These are phyloP conservation scores for Dichotomopilus funicola DNA, from an alignment of 2,329 filamentous ascomycete species.

Conservation along the genomic window DNA sequence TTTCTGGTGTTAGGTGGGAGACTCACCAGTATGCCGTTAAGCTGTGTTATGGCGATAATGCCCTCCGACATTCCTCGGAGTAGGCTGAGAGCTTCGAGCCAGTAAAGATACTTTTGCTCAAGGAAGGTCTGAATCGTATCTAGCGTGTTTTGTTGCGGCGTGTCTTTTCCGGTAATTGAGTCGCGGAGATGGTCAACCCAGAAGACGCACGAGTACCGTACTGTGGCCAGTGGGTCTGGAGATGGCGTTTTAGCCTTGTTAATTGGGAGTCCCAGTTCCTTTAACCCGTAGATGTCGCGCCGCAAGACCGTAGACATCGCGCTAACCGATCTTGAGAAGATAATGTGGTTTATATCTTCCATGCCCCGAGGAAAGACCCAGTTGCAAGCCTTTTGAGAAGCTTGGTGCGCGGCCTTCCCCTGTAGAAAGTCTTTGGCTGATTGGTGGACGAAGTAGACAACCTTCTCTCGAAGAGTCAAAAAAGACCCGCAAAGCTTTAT, in stretches of 20 bases:
- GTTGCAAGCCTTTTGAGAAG: not conserved
- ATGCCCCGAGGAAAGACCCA: conserved; percentile 12
- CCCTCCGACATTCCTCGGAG: conserved; percentile 12
- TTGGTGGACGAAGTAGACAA: conserved; percentile 13
- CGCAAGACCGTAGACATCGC: conserved; percentile 19
- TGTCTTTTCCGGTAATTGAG: not conserved
- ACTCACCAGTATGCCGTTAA: conserved; percentile 12
- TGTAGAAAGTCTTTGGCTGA: conserved; percentile 17
- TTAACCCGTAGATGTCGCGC: conserved; percentile 19
- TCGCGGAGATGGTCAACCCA: conserved; percentile 13
- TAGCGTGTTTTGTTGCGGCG: not conserved
- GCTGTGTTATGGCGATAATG: conserved; percentile 11
- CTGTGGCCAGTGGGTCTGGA: conserved; percentile 15
- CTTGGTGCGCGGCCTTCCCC: not conserved
- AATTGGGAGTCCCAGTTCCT: conserved; percentile 10
- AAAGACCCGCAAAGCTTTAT: conserved; percentile 15
- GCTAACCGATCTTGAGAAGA: conserved; percentile 12
- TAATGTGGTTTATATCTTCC: conserved; percentile 8
- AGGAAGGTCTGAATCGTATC: conserved; percentile 12
- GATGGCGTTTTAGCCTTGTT: conserved; percentile 2
- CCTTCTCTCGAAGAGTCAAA: conserved; percentile 8
- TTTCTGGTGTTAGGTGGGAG: too few relatives aligned
- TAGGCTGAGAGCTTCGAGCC: conserved; percentile 18
- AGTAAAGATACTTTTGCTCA: conserved; percentile 18
- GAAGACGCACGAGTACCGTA: conserved; percentile 17